Evolutionary conservation across 257 asterid species (phyloP).

Genomic region (Echium plantagineum): DNA sequence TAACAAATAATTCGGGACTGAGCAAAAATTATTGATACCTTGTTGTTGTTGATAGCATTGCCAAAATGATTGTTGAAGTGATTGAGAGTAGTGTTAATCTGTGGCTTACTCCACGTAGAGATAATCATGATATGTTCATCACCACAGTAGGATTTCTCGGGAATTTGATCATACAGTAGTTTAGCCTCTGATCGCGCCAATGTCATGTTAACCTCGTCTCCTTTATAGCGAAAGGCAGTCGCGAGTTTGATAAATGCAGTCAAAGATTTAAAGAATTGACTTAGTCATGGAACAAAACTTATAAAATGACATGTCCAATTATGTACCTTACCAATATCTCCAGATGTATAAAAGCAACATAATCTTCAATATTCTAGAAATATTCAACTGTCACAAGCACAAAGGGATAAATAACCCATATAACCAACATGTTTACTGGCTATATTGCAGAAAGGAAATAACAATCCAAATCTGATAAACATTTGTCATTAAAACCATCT

Average conservation of each 20-base stretch:
- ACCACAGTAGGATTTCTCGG: slow-evolving; percentile 47
- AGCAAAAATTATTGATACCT: slow-evolving; percentile 25
- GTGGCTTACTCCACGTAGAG: slow-evolving; percentile 84
- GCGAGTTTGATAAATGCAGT: slow-evolving; percentile 25
- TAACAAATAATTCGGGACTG: neutral
- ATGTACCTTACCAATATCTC: slow-evolving; percentile 70
- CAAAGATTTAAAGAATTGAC: neutral
- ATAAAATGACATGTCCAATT: neutral
- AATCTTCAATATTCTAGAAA: slow-evolving; percentile 40
- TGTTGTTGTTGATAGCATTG: slow-evolving; percentile 51
- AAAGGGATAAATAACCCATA: too few species aligned
- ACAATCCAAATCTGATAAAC: too few species aligned
- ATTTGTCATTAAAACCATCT: too few species aligned
- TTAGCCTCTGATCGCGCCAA: slow-evolving; percentile 78
- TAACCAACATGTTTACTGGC: too few species aligned
- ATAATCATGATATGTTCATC: slow-evolving; percentile 65
- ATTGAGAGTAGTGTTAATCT: slow-evolving; percentile 78
- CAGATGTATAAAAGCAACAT: slow-evolving; percentile 71
- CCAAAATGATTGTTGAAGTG: slow-evolving; percentile 65
- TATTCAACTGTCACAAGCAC: too few species aligned
- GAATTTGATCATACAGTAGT: slow-evolving; percentile 60
- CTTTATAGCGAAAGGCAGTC: slow-evolving; percentile 73
- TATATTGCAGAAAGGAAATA: too few species aligned
- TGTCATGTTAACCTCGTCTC: slow-evolving; percentile 61
- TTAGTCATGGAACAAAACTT: neutral